phyloP scores from a whole-genome alignment of 78 protist species.

The Emiliania huxleyi region DNA sequence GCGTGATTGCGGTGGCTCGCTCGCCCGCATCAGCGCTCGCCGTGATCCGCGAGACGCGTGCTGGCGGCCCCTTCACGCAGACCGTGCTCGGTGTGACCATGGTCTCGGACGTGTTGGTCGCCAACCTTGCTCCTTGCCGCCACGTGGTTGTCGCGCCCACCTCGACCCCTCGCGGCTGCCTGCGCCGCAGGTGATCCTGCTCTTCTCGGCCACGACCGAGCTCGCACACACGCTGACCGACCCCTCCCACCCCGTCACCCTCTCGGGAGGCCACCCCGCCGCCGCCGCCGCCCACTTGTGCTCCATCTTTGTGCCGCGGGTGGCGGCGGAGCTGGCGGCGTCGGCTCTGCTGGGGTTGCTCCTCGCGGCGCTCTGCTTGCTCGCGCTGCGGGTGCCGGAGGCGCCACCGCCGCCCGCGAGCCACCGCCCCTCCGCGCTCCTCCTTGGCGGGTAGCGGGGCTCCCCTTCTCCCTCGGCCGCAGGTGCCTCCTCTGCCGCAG shows the following conservation, averaged over 20 bases:
- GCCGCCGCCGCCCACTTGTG: too few species aligned
- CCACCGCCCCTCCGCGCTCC: too few species aligned
- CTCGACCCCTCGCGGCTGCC: too few species aligned
- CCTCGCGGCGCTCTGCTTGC: neutral
- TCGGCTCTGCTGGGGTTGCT: neutral
- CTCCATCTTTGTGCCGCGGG: neutral
- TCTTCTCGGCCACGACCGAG: neutral
- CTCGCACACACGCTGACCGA: neutral
- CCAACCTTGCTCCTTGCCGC: too few species aligned
- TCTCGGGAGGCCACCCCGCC: too few species aligned
- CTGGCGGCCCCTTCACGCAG: neutral
- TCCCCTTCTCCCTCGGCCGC: too few species aligned
- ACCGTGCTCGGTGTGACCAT: neutral
- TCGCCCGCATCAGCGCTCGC: constrained; percentile 11
- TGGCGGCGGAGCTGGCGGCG: neutral
- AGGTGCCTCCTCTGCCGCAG: neutral
- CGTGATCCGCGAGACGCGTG: neutral
- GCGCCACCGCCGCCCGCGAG: too few species aligned
- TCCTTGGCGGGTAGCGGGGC: too few species aligned
- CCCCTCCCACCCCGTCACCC: too few species aligned
- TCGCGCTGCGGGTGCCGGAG: neutral
- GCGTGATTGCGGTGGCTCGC: neutral
- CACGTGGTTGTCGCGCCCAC: too few species aligned
- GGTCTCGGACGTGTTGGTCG: neutral
- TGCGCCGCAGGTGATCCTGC: neutral